phyloP scores from a whole-genome alignment of 768 basidiomycete species.

The Boletus rubropictus region DNA sequence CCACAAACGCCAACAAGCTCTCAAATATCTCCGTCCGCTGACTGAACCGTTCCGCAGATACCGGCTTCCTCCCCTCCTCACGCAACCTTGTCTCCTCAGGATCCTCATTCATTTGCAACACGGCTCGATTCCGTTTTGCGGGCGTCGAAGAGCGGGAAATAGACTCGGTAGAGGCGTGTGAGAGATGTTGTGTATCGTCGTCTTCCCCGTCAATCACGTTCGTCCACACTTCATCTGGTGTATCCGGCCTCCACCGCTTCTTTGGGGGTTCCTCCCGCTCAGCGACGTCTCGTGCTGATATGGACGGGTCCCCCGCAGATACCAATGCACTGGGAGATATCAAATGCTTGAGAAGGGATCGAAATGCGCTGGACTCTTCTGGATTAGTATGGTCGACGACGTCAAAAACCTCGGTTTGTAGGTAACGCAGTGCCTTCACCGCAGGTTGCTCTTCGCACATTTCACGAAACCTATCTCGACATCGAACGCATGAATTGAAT shows the following conservation, averaged over 20 bases:
- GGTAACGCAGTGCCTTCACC: constrained; percentile 63
- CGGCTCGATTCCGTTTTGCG: constrained; percentile 18
- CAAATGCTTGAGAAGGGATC: constrained; percentile 60
- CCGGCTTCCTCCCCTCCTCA: constrained; percentile 27
- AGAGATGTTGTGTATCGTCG: constrained; percentile 6
- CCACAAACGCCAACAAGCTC: constrained; percentile 55
- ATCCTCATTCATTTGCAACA: constrained; percentile 28
- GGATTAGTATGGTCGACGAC: constrained; percentile 66
- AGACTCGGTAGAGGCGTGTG: constrained; percentile 2
- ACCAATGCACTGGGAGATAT: constrained; percentile 35
- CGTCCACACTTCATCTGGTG: constrained; percentile 40
- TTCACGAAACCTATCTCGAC: constrained; percentile 61
- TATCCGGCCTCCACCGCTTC: constrained; percentile 42
- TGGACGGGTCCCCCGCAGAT: background rate
- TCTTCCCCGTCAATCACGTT: constrained; percentile 35
- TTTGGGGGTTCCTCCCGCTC: constrained; percentile 32
- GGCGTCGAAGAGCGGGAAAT: constrained; percentile 1
- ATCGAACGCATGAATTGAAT: background rate
- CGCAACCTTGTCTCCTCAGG: constrained; percentile 19
- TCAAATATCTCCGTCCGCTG: constrained; percentile 72
- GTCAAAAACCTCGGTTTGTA: constrained; percentile 62
- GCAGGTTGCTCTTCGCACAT: constrained; percentile 59
- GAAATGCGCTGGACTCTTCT: constrained; percentile 57
- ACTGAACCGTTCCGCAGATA: constrained; percentile 47
- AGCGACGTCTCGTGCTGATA: constrained; percentile 12